Evolutionary conservation across 2,329 filamentous ascomycete genomes (phyloP), one percentile per base, ranked within the genome.

Genomic region (Amauroascus niger): DNA sequence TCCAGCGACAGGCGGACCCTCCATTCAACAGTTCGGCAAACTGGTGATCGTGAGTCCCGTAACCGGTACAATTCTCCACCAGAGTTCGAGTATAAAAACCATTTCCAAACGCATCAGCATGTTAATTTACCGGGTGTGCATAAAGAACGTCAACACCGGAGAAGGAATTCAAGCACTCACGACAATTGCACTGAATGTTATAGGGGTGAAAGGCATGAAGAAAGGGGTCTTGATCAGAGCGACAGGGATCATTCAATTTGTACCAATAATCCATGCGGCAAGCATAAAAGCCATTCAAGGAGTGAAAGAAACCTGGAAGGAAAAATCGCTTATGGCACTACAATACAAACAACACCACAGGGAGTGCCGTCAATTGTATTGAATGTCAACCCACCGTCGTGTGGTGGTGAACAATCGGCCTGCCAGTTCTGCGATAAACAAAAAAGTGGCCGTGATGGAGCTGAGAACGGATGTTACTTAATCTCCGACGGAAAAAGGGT

Each of bases 401-500:
- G 43, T 14, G 11, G n/a, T 16, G 24, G 37, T 14, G 51, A 53
- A 3, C 44, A 53, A 24, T 49, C 51, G n/a, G 22, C 24, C 22
- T 49, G 45, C 43, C 48, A 48, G 2, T n/a, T 30, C 24, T 44
- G 45, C 51, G 40, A 26, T 28, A 51, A 22, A 3, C 39, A 24
- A 14, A 20, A 39, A 6, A n/a, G 11, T 20, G 33, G 28, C 16
- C 43, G 26, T 1, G 33, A 33, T 14, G 2, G 3, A 2, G 35
- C 30, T 7, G 5, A 55, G 39, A 56, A 48, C 28, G 59, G 53
- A 6, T 60, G 58, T 30, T 60, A 60, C 30, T 26, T 55, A 13
- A 55, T 60, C n/a, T 54, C 55, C n/a, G 37, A 60, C 26, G 56
- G 57, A 8, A 45, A 59, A 33, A 53, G 46, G 37, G 28, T 60